Evolutionary conservation across 2,329 filamentous ascomycete species (phyloP).

Genomic region (Sphaerulina musiva): DNA sequence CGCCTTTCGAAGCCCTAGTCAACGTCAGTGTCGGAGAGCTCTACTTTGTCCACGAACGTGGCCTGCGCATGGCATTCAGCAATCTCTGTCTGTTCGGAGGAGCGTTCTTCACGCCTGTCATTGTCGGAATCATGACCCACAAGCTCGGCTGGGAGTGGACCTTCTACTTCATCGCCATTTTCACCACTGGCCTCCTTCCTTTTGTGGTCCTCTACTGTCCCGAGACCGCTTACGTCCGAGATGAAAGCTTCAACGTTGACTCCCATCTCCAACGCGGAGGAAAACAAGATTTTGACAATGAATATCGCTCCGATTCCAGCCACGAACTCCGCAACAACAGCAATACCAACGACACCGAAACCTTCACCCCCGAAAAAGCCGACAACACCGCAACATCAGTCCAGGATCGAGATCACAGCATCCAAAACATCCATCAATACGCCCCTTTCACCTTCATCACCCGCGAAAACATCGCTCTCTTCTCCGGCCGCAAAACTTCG

Average conservation of each 20-base stretch:
- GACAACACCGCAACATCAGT: not conserved
- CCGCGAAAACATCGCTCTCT: conserved; percentile 41
- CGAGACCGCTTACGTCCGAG: conserved; percentile 71
- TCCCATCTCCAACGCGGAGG: conserved; percentile 34
- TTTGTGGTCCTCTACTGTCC: conserved; percentile 72
- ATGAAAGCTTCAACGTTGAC: conserved; percentile 47
- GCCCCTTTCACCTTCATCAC: conserved; percentile 19
- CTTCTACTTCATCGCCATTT: conserved; percentile 84
- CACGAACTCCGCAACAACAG: conserved; percentile 9
- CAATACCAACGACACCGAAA: not conserved
- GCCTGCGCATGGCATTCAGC: conserved; percentile 76
- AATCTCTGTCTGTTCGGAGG: conserved; percentile 66
- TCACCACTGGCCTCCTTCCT: conserved; percentile 63
- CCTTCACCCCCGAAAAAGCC: not conserved
- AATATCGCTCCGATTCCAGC: not conserved
- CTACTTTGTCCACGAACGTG: conserved; percentile 78
- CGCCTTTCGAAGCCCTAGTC: conserved; percentile 83
- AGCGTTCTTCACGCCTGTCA: conserved; percentile 74
- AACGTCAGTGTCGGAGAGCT: conserved; percentile 85
- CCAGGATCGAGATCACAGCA: not conserved
- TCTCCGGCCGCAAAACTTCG: conserved; percentile 76
- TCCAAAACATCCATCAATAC: conserved; percentile 12
- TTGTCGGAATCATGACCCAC: conserved; percentile 78
- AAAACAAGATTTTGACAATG: not conserved
- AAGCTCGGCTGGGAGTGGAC: conserved; percentile 77